phyloP scores from a whole-genome alignment of 2,329 filamentous ascomycete species.

The Scedosporium apiospermum region DNA sequence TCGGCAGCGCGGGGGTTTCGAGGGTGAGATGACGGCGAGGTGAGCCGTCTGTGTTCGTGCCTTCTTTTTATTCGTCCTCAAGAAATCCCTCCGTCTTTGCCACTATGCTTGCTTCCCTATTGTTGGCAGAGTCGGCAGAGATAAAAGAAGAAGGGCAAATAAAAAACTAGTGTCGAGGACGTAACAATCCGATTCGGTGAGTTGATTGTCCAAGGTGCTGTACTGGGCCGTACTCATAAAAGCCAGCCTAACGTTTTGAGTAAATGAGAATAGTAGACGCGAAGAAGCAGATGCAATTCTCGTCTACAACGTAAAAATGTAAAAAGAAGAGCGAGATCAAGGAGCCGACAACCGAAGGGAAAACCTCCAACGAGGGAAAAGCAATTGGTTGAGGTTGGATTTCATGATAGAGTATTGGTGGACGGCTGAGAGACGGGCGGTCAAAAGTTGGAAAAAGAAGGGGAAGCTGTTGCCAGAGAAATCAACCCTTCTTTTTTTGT shows the following conservation, averaged over 20 bases:
- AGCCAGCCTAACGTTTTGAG: not conserved
- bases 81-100: not conserved
- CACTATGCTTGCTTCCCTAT: not conserved
- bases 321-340: slow-evolving; percentile 16
- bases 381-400: slow-evolving; percentile 23
- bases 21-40: not conserved
- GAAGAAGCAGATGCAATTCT: not conserved
- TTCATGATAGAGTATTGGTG: slow-evolving; percentile 24
- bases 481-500: slow-evolving; percentile 1
- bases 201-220: not conserved
- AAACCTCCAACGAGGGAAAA: slow-evolving; percentile 30
- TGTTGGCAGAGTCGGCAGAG: not conserved
- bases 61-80: not conserved
- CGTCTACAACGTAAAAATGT: not conserved
- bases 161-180: not conserved
- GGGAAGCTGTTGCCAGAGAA: slow-evolving; percentile 7
- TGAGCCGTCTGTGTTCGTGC: not conserved
- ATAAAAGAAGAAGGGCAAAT: not conserved
- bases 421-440: not conserved
- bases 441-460: not conserved
- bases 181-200: not conserved
- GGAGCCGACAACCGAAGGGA: slow-evolving; percentile 28
- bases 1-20: slow-evolving; percentile 6
- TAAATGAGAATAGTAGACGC: not conserved
- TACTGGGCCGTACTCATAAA: not conserved